phyloP scores from a whole-genome alignment of 2,329 filamentous ascomycete genomes.

The Colletotrichum chlorophyti region DNA sequence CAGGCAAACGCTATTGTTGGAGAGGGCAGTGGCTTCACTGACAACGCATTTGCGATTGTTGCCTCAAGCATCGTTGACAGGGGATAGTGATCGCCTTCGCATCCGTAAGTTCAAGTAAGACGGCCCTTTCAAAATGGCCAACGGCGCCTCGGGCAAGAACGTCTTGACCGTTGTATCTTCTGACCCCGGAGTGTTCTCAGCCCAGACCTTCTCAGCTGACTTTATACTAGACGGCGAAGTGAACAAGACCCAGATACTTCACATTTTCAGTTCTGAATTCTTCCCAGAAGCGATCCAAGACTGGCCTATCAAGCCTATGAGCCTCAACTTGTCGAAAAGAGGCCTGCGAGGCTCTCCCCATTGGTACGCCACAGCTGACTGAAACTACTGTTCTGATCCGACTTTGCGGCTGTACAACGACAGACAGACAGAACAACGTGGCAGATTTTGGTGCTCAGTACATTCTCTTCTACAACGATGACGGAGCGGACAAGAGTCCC shows the following conservation, averaged over 20 bases:
- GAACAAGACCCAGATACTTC: constrained; percentile 37
- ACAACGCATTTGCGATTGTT: constrained; percentile 49
- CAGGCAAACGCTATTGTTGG: constrained; percentile 49
- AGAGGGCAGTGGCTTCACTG: constrained; percentile 43
- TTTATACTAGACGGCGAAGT: constrained; percentile 34
- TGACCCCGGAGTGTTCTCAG: constrained; percentile 35
- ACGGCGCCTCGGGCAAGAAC: constrained; percentile 47
- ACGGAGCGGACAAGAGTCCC: constrained; percentile 16
- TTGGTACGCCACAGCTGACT: constrained; percentile 30
- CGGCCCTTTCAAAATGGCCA: constrained; percentile 53
- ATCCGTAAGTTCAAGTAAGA: constrained; percentile 55
- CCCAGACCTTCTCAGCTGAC: constrained; percentile 36
- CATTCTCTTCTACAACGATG: constrained; percentile 39
- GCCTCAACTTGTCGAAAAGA: constrained; percentile 35
- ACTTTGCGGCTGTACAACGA: constrained; percentile 40
- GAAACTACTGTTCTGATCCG: constrained; percentile 37
- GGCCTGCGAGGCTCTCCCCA: constrained; percentile 35
- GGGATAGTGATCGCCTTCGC: constrained; percentile 57
- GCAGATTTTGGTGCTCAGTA: constrained; percentile 34
- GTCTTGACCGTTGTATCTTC: constrained; percentile 52
- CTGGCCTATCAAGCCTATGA: constrained; percentile 36
- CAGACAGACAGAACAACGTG: constrained; percentile 36
- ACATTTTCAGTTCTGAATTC: constrained; percentile 41
- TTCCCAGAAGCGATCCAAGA: constrained; percentile 42
- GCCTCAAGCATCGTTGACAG: constrained; percentile 49